phyloP scores from a whole-genome alignment of 306 rosid species.

The cucumber (Cucumis sativus) region Cucumber_9930_V3 NC_026656.2:17018501-17019000 shows the following conservation, averaged over 20 bases:
- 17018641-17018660: constrained; percentile 76
- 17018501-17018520: background rate
- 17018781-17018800: constrained; percentile 71
- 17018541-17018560: constrained; percentile 20
- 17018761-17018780: constrained; percentile 87
- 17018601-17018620: constrained; percentile 97
- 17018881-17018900: constrained; percentile 91
- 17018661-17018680: constrained; percentile 53
- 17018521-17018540: background rate
- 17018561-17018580: constrained; percentile 95
- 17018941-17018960: too few species aligned
- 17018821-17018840: constrained; percentile 73
- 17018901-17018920: constrained; percentile 40
- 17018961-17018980: too few species aligned
- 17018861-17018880: constrained; percentile 73
- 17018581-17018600: constrained; percentile 95
- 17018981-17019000: too few species aligned
- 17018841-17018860: constrained; percentile 85
- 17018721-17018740: constrained; percentile 82
- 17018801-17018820: constrained; percentile 96
- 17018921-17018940: background rate
- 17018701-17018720: constrained; percentile 69
- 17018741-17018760: constrained; percentile 76
- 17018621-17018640: constrained; percentile 63
- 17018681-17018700: constrained; percentile 56